phyloP scores from a whole-genome alignment of 371 early-diverging fungal genomes.

The Batrachochytrium dendrobatidis region DNA sequence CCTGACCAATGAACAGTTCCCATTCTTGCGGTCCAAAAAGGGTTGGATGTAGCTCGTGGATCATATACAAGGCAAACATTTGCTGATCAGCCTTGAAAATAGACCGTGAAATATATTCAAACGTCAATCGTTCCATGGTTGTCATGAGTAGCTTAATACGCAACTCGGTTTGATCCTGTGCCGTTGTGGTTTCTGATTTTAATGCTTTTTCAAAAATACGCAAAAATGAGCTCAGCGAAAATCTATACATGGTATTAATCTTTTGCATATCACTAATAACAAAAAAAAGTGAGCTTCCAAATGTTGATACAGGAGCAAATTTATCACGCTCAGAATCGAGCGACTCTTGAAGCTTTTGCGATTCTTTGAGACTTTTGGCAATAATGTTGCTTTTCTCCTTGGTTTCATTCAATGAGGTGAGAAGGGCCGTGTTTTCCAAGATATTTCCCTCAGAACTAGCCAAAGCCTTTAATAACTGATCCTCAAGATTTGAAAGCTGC shows the following conservation, averaged over 20 bases:
- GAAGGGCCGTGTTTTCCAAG: conserved; percentile 45
- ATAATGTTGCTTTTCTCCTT: conserved; percentile 44
- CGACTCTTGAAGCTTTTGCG: conserved; percentile 30
- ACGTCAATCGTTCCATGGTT: conserved; percentile 31
- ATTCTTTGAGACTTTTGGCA: conserved; percentile 33
- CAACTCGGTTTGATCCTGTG: conserved; percentile 34
- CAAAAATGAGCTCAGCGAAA: conserved; percentile 38
- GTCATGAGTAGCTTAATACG: conserved; percentile 32
- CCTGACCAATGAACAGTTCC: conserved; percentile 35
- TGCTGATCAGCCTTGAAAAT: conserved; percentile 43
- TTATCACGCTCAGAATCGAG: conserved; percentile 43
- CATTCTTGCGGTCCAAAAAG: conserved; percentile 39
- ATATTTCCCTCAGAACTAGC: conserved; percentile 48
- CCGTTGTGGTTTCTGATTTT: conserved; percentile 21
- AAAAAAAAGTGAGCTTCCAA: conserved; percentile 41
- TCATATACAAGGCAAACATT: conserved; percentile 40
- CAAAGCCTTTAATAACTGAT: conserved; percentile 46
- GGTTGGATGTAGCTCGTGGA: conserved; percentile 27
- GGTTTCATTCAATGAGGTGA: conserved; percentile 51
- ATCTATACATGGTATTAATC: conserved; percentile 46
- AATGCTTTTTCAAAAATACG: conserved; percentile 35
- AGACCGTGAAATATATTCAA: conserved; percentile 33
- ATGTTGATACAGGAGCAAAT: conserved; percentile 33
- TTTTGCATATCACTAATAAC: conserved; percentile 32
- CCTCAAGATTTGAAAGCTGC: conserved; percentile 53